Base-by-base conservation (phyloP, 2,329 filamentous ascomycete species). In the Phyllosticta paracitricarpa region DNA sequence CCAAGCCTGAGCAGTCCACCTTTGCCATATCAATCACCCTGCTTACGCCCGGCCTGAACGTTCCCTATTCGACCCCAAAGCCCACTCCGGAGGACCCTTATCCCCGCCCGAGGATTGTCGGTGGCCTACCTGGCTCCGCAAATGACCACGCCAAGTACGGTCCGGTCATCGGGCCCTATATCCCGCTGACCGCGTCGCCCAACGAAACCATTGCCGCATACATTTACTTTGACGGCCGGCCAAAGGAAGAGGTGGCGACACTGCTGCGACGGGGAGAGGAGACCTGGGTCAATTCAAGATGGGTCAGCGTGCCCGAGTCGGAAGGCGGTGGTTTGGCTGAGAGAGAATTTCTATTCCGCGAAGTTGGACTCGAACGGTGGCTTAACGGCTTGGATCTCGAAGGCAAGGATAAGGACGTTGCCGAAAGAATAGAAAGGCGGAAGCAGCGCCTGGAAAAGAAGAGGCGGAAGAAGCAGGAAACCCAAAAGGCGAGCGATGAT, bases 21-120 rank as follows among this genome's bases (percentile, higher is more conserved):
- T 99, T 99, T 76, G 94, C 94, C 68, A 97, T 99, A 70, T 97
- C 93, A 58, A 97, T 99, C 71, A 97, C 94, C 2, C 84, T 99
- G 56, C 83, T 97, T 67, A 97, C 91, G 0, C 88, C 92, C 10
- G 89, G 89, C 62, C 84, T 96, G 64, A 85, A 91, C 66, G 91
- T 97, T 53, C 93, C 93, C 1, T 97, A 97, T 77, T 96, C 92
- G 59, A 88, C 89, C 1, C 91, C 92, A 51, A 94, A 94, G 75
- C 74, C 91, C 1, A 89, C 87, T 40, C 75, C 85, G 56, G 83
- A 86, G 57, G 88, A 93, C 68, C 91, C 91, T 25, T 83, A 88
- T 67, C 93, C 93, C 54, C 88, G 87, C 70, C 86, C 91, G 24
- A 89, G 93, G 72, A 83, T 88, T 62, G 92, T 96, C 35, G 89